phyloP scores from a whole-genome alignment of 2,329 filamentous ascomycete species.

The Calonectria henricotiae region DNA sequence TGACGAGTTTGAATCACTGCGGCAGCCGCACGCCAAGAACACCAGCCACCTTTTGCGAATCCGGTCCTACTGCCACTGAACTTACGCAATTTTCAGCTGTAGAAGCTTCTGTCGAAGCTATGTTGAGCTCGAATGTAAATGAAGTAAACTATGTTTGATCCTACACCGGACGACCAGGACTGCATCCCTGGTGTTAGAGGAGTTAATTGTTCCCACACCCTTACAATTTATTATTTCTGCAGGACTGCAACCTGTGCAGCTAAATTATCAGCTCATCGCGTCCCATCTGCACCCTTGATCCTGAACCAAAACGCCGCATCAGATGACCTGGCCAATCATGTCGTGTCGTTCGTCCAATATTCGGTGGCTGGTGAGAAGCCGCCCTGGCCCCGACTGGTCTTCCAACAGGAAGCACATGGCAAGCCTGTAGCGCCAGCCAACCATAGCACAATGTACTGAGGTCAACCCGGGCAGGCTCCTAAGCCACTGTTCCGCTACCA shows the following conservation, averaged over 20 bases:
- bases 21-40: conserved; percentile 10
- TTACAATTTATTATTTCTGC: conserved; percentile 19
- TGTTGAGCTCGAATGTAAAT: neutral
- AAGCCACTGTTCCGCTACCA: conserved; percentile 38
- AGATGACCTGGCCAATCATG: conserved; percentile 27
- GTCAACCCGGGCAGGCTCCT: conserved; percentile 36
- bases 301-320: conserved; percentile 24
- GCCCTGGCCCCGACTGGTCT: conserved; percentile 22
- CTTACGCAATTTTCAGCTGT: conserved; percentile 33
- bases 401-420: conserved; percentile 26
- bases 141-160: neutral
- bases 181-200: neutral
- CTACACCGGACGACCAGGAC: neutral
- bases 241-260: conserved; percentile 10
- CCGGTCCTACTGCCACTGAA: conserved; percentile 32
- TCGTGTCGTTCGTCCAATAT: neutral
- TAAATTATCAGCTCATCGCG: conserved; percentile 10
- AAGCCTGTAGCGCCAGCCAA: conserved; percentile 17
- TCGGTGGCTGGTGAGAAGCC: conserved; percentile 38
- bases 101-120: conserved; percentile 3
- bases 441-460: conserved; percentile 5
- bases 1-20: conserved; percentile 7
- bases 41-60: conserved; percentile 39
- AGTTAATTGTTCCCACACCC: neutral
- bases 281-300: conserved; percentile 7